A percentile compares a stretch with the other conserved stretches of the same genome.
Evolutionary conservation across 192 early-diverging fungal genomes (phyloP).

Genomic region (Chytriomyces sp.): DNA sequence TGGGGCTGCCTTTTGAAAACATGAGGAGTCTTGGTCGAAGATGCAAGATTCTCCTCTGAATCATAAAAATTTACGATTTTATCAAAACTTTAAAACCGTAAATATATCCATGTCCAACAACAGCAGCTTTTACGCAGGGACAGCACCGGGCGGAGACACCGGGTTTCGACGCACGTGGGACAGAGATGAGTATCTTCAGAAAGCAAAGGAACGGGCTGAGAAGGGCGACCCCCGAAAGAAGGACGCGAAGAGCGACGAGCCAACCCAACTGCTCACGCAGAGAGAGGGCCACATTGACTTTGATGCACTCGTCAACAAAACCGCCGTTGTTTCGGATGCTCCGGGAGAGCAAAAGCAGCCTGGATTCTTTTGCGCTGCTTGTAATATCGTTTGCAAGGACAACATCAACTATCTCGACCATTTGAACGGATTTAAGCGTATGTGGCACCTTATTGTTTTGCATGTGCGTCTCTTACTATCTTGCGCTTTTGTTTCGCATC

Average conservation of each 20-base stretch:
- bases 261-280: slow-evolving; percentile 54
- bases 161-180: slow-evolving; percentile 73
- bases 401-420: slow-evolving; percentile 90
- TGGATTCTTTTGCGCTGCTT: slow-evolving; percentile 90
- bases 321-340: slow-evolving; percentile 74
- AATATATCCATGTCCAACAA: neutral
- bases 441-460: slow-evolving; percentile 23
- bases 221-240: slow-evolving; percentile 41
- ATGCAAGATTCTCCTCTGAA: too few species aligned
- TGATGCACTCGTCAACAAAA: slow-evolving; percentile 78
- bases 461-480: neutral
- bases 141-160: slow-evolving; percentile 47
- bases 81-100: too few species aligned
- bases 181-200: slow-evolving; percentile 66
- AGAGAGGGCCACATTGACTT: slow-evolving; percentile 71
- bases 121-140: neutral
- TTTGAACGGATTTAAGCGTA: slow-evolving; percentile 87
- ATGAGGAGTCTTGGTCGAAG: too few species aligned
- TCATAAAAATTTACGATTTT: too few species aligned
- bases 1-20: too few species aligned
- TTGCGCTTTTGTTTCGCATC: neutral
- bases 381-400: slow-evolving; percentile 89
- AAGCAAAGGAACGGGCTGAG: slow-evolving; percentile 69
- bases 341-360: slow-evolving; percentile 62
- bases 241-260: slow-evolving; percentile 33